Base-by-base conservation (phyloP, 2,329 filamentous ascomycete genomes). In the Trichoderma guizhouense region DNA sequence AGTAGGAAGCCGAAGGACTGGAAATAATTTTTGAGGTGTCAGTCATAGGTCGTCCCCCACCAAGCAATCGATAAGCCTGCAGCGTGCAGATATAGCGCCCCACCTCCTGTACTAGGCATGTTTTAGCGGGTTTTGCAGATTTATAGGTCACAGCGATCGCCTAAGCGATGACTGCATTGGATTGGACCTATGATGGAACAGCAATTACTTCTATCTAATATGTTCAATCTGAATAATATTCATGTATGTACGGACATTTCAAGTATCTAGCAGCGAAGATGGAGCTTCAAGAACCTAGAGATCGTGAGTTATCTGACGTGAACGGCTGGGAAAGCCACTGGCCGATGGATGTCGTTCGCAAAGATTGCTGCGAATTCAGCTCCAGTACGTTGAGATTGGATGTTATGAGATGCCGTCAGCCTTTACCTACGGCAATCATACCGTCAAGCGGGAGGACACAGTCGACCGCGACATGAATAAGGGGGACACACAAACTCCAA, bases 41-140 rank as follows among this genome's bases (percentile, higher is more conserved):
- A 72, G 71, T 72, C 71, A 72, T 63, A 28, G 64, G 61, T 78
- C 76, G 76, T 78, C 72, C 76, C 77, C 77, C 77, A 77, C 76
- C 76, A 76, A 70, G 32, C 72, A 76, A 73, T 73, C 73, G 71
- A 73, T 74, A 71, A 69, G 60, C 70, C 26, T 28, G n/a, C 65
- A 68, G 53, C 24, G 39, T 43, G 47, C 30, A 61, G 67, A 53
- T 62, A 47, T 4, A 47, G 28, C 39, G 67, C 67, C 67, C 67
- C 67, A 69, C 67, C 67, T 11, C 2, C 65, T 62, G 39, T 39
- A 43, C 39, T 26, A 51, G 43, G 57, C 66, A 0, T 26, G 14
- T 8, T 61, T 51, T 43, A 47, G 65, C 32, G 53, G 51, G 15
- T 14, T 39, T 24, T 34, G 34, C 15, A 6, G 51, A 36, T 28